These are phyloP conservation scores for Pleurotus ostreatus DNA, from an alignment of 768 basidiomycete genomes.

Conservation along the genomic window DNA sequence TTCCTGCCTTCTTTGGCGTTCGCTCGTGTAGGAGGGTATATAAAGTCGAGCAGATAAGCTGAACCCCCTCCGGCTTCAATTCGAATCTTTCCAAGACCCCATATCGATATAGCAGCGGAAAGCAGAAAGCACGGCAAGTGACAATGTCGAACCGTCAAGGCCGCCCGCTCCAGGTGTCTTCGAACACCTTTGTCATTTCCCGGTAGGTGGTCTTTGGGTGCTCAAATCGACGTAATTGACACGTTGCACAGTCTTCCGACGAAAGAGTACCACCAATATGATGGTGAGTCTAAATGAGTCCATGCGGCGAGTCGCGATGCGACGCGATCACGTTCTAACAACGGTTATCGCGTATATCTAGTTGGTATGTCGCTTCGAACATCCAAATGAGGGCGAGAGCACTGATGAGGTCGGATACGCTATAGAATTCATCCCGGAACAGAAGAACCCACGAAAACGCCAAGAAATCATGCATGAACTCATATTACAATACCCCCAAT, in stretches of 20 bases:
- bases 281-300: conserved; percentile 16
- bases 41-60: no score
- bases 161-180: conserved; percentile 16
- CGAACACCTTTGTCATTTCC: conserved; percentile 26
- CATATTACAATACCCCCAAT: conserved; percentile 28
- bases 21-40: no score
- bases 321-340: not conserved
- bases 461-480: conserved; percentile 33
- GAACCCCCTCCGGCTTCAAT: no score
- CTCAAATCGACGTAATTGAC: not conserved
- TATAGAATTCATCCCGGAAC: conserved; percentile 14
- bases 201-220: conserved; percentile 12
- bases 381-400: no score
- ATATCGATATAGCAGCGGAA: no score
- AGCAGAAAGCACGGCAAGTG: not conserved
- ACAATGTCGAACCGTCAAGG: conserved; percentile 4
- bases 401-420: not conserved
- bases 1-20: no score
- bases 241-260: conserved; percentile 19
- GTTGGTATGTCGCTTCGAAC: conserved; percentile 10
- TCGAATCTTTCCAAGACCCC: no score
- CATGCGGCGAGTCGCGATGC: not conserved
- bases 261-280: conserved; percentile 24
- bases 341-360: not conserved
- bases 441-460: conserved; percentile 18